These are phyloP conservation scores for Trametes polyzona DNA, from an alignment of 1,284 basidiomycete species.

Conservation along the genomic window DNA sequence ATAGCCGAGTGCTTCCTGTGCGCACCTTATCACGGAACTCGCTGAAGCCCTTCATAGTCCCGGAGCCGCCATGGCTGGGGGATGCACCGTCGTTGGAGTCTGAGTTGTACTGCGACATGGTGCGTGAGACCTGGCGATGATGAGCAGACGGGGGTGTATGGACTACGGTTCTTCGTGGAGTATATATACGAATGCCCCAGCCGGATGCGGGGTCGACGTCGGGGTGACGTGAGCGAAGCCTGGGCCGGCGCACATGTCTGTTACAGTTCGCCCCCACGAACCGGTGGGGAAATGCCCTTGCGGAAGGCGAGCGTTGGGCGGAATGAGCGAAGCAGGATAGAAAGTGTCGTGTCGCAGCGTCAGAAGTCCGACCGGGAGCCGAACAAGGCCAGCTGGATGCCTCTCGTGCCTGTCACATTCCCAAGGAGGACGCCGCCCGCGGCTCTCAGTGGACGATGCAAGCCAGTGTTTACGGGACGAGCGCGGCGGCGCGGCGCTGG, in stretches of 20 bases:
- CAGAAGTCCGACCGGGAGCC: not conserved
- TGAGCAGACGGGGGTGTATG: not conserved
- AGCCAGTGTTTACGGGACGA: not conserved
- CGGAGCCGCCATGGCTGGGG: not conserved
- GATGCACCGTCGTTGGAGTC: not conserved
- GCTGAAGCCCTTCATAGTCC: conserved; percentile 30
- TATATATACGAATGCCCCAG: not conserved
- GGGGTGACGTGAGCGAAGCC: not conserved
- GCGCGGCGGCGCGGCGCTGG: not conserved
- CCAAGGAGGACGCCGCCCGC: no score
- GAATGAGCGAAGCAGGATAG: not conserved
- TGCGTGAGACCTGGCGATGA: not conserved
- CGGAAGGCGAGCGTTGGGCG: not conserved
- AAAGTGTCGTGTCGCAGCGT: not conserved
- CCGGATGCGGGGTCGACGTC: not conserved
- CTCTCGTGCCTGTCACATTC: not conserved
- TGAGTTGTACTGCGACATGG: not conserved
- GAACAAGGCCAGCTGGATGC: not conserved
- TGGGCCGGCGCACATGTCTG: not conserved
- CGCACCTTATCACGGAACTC: conserved; percentile 51
- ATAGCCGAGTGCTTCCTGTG: not conserved
- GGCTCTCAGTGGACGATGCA: not conserved
- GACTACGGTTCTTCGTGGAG: not conserved
- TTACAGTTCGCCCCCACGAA: not conserved
- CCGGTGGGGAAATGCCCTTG: not conserved